A percentile compares a stretch with the other conserved stretches of the same genome.
These are phyloP conservation scores for Phaeosphaeriaceae sp. DNA, from an alignment of 2,329 filamentous ascomycete species.

Conservation along the genomic window DNA sequence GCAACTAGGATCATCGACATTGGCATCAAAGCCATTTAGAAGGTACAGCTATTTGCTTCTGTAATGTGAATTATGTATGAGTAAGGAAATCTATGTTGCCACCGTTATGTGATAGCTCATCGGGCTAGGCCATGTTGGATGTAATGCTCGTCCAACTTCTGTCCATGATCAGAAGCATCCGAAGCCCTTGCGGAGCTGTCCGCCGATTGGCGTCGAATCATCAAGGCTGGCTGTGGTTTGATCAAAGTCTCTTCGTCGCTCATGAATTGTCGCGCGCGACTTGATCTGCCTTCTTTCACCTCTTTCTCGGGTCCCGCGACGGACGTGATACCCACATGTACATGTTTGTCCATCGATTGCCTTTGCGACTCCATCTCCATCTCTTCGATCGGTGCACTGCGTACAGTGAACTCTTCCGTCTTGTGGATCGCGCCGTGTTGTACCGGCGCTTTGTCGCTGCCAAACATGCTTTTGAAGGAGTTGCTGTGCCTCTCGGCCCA, in stretches of 20 bases:
- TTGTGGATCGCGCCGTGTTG: slow-evolving; percentile 6
- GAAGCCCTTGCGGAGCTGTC: background rate
- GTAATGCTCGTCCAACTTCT: background rate
- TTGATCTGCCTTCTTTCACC: background rate
- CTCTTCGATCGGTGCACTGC: slow-evolving; percentile 1
- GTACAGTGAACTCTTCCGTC: slow-evolving; percentile 15
- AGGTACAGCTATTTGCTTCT: background rate
- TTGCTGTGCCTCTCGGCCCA: background rate
- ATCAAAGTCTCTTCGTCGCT: slow-evolving; percentile 3
- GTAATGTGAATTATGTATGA: background rate
- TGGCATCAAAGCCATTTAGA: background rate
- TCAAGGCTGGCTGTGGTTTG: background rate
- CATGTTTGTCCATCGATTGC: background rate
- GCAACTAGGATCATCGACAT: background rate
- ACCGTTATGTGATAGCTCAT: background rate
- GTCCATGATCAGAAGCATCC: background rate
- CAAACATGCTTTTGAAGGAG: slow-evolving; percentile 15
- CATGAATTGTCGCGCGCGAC: background rate
- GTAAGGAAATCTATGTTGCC: background rate
- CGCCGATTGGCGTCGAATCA: background rate
- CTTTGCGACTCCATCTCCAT: slow-evolving; percentile 1
- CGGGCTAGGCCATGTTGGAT: background rate
- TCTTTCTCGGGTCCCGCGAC: background rate
- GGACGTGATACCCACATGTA: background rate
- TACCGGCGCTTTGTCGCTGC: slow-evolving; percentile 1